Evolutionary conservation across 2,329 filamentous ascomycete genomes (phyloP).

Genomic region (Aspergillus ustus): DNA sequence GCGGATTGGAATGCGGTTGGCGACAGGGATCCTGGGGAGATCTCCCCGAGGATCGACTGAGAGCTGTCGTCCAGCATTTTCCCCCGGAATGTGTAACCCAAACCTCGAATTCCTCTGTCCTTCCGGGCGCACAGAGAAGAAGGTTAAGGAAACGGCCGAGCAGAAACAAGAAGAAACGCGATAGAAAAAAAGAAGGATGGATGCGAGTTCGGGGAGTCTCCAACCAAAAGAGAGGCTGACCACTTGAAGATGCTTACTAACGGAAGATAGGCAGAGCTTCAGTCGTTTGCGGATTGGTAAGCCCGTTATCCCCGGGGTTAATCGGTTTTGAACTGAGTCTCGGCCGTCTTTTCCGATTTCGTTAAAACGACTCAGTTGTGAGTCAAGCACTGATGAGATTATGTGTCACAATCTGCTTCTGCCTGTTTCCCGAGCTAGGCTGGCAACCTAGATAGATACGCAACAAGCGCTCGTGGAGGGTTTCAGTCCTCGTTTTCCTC

Average conservation of each 20-base stretch:
- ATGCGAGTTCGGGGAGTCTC: constrained; percentile 2
- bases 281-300: constrained; percentile 4
- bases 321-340: not conserved
- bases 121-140: constrained; percentile 17
- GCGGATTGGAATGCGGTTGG: constrained; percentile 32
- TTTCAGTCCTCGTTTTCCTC: not conserved
- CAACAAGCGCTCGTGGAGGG: not conserved
- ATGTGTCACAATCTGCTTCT: not conserved
- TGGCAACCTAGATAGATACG: not conserved
- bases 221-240: not conserved
- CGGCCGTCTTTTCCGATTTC: not conserved
- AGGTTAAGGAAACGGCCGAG: constrained; percentile 1
- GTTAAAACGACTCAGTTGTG: not conserved
- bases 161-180: constrained; percentile 5
- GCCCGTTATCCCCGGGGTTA: not conserved
- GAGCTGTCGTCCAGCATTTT: constrained; percentile 42
- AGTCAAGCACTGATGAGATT: not conserved
- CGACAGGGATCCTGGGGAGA: constrained; percentile 33
- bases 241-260: constrained; percentile 12
- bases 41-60: constrained; percentile 39
- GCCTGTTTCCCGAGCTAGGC: not conserved
- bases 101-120: constrained; percentile 30
- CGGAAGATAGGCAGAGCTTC: constrained; percentile 7
- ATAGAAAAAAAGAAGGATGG: constrained; percentile 2
- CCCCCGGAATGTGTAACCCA: constrained; percentile 28